Evolutionary conservation across 176 grass and related monocot genomes (phyloP).

Genomic region (Triticum dicoccoides): DNA sequence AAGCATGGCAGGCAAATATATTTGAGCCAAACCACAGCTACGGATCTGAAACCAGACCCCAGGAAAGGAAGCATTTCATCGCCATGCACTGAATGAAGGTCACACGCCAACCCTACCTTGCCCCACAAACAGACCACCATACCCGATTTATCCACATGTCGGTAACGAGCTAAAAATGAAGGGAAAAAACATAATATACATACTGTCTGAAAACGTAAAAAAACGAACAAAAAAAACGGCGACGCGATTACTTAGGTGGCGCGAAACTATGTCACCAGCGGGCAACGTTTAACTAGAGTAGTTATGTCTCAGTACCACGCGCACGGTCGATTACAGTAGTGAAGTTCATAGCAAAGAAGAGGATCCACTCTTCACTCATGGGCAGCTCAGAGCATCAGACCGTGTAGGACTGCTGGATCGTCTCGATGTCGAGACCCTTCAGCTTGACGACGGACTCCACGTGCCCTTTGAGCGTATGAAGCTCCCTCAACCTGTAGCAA

Average conservation of each 20-base stretch:
- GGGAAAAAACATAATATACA: not conserved
- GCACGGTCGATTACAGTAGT: not conserved
- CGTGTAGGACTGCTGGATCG: conserved; percentile 72
- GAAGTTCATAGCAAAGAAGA: not conserved
- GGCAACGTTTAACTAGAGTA: not conserved
- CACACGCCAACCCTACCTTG: not conserved
- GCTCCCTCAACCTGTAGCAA: conserved; percentile 57
- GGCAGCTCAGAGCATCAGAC: conserved; percentile 38
- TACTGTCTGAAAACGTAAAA: not conserved
- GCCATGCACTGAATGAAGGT: conserved; percentile 20
- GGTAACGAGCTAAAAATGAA: not conserved
- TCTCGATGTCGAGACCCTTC: conserved; percentile 75
- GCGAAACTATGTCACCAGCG: not conserved
- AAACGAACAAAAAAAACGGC: not conserved
- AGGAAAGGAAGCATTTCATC: conserved; percentile 17
- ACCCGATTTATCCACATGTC: not conserved
- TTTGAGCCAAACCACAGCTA: not conserved
- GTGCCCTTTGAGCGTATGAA: conserved; percentile 68
- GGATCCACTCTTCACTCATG: conserved; percentile 8
- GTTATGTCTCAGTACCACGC: not conserved
- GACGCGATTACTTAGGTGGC: not conserved
- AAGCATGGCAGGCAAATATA: conserved; percentile 18
- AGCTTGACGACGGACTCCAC: conserved; percentile 73
- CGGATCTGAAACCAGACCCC: not conserved
- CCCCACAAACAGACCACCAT: not conserved